A percentile compares a stretch with the other conserved stretches of the same genome.
Conservation (phyloP, 306 rosid species). For the Trichosanthes truncata region DNA sequence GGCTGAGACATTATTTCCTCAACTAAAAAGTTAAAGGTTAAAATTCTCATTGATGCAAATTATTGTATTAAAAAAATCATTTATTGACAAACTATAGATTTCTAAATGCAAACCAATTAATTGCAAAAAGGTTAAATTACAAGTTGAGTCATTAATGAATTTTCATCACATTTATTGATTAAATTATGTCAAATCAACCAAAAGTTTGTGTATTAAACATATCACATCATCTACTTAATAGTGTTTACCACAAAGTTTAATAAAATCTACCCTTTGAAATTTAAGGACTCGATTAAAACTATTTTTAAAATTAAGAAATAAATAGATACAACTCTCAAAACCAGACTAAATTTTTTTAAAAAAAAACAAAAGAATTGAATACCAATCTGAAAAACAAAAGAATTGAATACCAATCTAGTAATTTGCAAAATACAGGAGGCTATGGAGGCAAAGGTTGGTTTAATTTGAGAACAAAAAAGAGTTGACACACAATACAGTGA, state of each 20-base stretch:
- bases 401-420: neutral
- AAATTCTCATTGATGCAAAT: no score
- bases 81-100: neutral
- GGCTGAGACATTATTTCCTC: no score
- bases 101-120: no score
- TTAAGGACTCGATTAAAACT: neutral
- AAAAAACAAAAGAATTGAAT: neutral
- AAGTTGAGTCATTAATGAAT: no score
- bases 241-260: neutral
- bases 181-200: no score
- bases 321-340: neutral
- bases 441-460: neutral
- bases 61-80: no score
- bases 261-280: neutral
- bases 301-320: no score
- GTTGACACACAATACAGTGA: neutral
- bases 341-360: no score
- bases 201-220: no score
- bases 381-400: neutral
- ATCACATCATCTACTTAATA: no score
- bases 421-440: neutral
- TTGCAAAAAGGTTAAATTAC: no score
- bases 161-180: no score
- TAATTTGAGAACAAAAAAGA: neutral
- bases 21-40: neutral